Evolutionary conservation across 495 filamentous ascomycete species (phyloP).

Genomic region (Collariella sp.): DNA sequence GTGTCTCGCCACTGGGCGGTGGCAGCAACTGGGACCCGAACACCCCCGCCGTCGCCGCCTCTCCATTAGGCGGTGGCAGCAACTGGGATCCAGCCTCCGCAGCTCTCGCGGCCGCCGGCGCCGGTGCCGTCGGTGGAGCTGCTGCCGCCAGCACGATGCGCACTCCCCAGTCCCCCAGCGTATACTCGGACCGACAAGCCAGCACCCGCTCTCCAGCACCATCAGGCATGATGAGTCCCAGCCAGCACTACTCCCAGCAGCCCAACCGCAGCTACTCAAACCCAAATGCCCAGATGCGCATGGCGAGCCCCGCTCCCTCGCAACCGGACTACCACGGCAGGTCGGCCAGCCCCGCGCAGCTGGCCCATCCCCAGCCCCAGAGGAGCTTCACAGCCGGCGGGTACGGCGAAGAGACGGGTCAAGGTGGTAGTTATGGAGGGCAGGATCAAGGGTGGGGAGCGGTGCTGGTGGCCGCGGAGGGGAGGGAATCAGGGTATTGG

Average conservation of each 20-base stretch:
- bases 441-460: neutral
- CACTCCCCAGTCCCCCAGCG: slow-evolving; percentile 23
- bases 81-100: slow-evolving; percentile 14
- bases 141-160: slow-evolving; percentile 15
- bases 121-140: slow-evolving; percentile 22
- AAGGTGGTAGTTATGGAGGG: neutral
- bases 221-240: neutral
- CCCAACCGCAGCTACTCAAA: slow-evolving; percentile 5
- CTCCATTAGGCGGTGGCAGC: slow-evolving; percentile 8
- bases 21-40: slow-evolving; percentile 1
- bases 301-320: slow-evolving; percentile 23
- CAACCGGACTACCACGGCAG: slow-evolving; percentile 16
- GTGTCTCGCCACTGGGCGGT: slow-evolving; percentile 3
- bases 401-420: slow-evolving; percentile 6
- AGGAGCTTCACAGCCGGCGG: slow-evolving; percentile 23
- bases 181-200: neutral
- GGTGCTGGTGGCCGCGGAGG: neutral
- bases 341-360: slow-evolving; percentile 18
- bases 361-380: slow-evolving; percentile 23
- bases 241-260: neutral
- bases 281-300: slow-evolving; percentile 5
- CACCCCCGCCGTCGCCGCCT: slow-evolving; percentile 7
- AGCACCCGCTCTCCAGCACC: slow-evolving; percentile 11
- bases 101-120: slow-evolving; percentile 14
- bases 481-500: slow-evolving; percentile 7